These are phyloP conservation scores for Solanum piurae DNA, from an alignment of 257 asterid species.

Conservation along the genomic window DNA sequence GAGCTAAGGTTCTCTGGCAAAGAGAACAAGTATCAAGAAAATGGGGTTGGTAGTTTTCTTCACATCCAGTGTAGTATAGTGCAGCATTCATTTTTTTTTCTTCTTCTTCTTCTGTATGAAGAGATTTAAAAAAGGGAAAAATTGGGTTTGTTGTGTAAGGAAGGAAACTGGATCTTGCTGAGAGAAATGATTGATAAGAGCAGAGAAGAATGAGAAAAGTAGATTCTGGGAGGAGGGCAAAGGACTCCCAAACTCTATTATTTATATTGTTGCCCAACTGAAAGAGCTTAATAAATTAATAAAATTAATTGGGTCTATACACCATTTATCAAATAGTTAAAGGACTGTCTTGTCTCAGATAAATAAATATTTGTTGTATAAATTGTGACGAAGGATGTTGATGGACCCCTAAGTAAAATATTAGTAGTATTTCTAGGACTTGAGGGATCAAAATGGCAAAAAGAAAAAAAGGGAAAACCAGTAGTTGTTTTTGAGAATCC, in stretches of 20 bases:
- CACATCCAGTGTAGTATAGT: constrained; percentile 35
- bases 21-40: constrained; percentile 80
- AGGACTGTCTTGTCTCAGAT: neutral
- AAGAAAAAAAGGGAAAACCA: neutral
- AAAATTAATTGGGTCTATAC: neutral
- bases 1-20: constrained; percentile 54
- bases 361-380: too few relatives aligned
- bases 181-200: neutral
- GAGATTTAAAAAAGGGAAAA: neutral
- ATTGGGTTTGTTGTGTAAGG: neutral
- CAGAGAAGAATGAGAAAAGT: neutral
- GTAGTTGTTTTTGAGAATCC: constrained; percentile 20
- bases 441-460: neutral
- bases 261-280: neutral
- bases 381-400: neutral
- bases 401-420: neutral
- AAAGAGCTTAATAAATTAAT: neutral
- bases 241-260: constrained; percentile 6
- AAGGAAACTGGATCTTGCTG: neutral
- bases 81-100: constrained; percentile 25
- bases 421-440: neutral
- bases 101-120: neutral
- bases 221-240: constrained; percentile 11
- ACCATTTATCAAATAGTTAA: neutral
- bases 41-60: constrained; percentile 45